These are phyloP conservation scores for Ogataea trehalophila DNA, from an alignment of 805 yeast species.

Conservation along the genomic window DNA sequence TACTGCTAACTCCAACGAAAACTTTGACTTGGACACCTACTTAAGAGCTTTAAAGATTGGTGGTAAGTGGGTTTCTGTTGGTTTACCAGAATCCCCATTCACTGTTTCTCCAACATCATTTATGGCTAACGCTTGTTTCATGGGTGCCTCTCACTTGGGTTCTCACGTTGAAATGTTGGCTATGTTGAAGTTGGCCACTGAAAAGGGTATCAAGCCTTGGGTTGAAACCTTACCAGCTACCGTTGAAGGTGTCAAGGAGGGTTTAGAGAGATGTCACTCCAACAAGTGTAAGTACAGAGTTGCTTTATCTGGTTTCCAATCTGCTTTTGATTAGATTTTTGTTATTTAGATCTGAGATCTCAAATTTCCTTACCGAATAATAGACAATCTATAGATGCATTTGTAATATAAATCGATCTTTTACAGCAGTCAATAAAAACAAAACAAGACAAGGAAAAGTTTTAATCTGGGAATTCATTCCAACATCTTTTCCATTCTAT, in stretches of 20 bases:
- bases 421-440: too few relatives aligned
- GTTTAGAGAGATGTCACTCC: constrained; percentile 46
- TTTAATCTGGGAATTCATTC: background rate
- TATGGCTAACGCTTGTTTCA: constrained; percentile 39
- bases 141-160: constrained; percentile 59
- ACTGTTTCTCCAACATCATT: constrained; percentile 38
- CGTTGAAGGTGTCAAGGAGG: constrained; percentile 49
- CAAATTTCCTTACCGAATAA: too few relatives aligned
- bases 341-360: background rate
- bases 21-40: constrained; percentile 45
- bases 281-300: constrained; percentile 64
- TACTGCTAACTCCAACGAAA: constrained; percentile 47
- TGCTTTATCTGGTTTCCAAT: constrained; percentile 52
- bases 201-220: constrained; percentile 57
- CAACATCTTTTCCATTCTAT: background rate
- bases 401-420: too few relatives aligned
- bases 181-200: constrained; percentile 60
- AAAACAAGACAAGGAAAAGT: too few relatives aligned
- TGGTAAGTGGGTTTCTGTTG: constrained; percentile 59
- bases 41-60: constrained; percentile 49
- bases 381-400: too few relatives aligned
- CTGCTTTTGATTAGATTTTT: constrained; percentile 31
- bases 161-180: constrained; percentile 60
- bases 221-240: constrained; percentile 53
- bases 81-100: constrained; percentile 53